Percentiles rank a stretch among this genome's conserved stretches.
Conservation (phyloP, 2,329 filamentous ascomycete genomes). For the Cladophialophora carrionii region DNA sequence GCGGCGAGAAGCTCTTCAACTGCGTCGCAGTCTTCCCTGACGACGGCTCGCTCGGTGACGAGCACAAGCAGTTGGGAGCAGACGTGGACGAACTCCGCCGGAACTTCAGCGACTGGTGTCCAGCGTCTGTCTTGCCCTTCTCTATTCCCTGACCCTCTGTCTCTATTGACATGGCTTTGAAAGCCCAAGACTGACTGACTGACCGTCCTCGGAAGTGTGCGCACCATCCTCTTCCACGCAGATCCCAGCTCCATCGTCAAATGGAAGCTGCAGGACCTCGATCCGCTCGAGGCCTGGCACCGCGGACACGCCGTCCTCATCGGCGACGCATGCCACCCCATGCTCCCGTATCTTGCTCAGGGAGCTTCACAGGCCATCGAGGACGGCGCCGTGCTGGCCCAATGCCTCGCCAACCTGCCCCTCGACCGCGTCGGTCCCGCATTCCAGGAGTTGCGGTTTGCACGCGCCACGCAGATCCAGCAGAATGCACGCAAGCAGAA, state of each 20-base stretch:
- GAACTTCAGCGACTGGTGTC: constrained; percentile 18
- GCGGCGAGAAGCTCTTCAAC: constrained; percentile 17
- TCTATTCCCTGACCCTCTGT: background rate
- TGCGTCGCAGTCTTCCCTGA: constrained; percentile 15
- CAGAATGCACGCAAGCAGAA: constrained; percentile 10
- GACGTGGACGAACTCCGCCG: constrained; percentile 12
- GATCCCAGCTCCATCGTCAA: constrained; percentile 15
- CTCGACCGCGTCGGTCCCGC: constrained; percentile 10
- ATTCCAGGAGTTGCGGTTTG: constrained; percentile 9
- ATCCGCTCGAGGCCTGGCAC: constrained; percentile 10
- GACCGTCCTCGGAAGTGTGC: background rate
- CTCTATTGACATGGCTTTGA: background rate
- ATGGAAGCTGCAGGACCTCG: constrained; percentile 15
- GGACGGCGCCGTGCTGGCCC: constrained; percentile 12
- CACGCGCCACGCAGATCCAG: constrained; percentile 12
- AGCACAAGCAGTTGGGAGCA: constrained; percentile 15
- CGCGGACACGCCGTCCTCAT: constrained; percentile 11
- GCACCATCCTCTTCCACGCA: constrained; percentile 15
- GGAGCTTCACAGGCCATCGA: constrained; percentile 5
- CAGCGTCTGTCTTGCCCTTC: constrained; percentile 3
- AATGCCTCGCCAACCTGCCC: constrained; percentile 12
- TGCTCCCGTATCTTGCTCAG: background rate
- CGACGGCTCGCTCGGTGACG: constrained; percentile 15
- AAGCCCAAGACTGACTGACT: background rate
- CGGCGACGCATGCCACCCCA: constrained; percentile 12